Evolutionary conservation across 1,284 basidiomycete species (phyloP).

Genomic region (Trametes sp.): DNA sequence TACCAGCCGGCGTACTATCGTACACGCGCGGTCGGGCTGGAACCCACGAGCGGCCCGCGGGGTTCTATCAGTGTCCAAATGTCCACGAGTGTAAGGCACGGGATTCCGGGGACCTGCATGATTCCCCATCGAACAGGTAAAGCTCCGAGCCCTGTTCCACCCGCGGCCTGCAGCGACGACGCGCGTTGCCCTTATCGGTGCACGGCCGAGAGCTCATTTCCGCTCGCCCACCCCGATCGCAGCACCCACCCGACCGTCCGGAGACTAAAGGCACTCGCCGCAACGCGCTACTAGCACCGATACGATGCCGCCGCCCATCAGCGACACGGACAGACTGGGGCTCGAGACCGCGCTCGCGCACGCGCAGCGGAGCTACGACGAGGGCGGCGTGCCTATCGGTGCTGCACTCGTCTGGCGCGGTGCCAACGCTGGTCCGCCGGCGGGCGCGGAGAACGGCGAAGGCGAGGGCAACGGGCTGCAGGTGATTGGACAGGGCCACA

Average conservation of each 20-base stretch:
- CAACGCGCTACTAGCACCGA: constrained; percentile 7
- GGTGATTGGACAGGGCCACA: constrained; percentile 57
- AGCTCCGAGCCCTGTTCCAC: constrained; percentile 9
- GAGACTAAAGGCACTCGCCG: not conserved
- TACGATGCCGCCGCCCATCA: constrained; percentile 2
- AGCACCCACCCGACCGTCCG: not conserved
- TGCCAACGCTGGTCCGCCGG: constrained; percentile 8
- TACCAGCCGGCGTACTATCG: not conserved
- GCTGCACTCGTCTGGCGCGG: constrained; percentile 53
- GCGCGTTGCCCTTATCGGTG: constrained; percentile 1
- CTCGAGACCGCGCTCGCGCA: constrained; percentile 48
- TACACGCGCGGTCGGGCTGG: not conserved
- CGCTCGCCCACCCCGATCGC: not conserved
- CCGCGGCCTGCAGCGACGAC: not conserved
- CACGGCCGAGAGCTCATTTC: constrained; percentile 6
- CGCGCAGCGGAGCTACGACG: constrained; percentile 51
- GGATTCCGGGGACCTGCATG: constrained; percentile 13
- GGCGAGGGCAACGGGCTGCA: constrained; percentile 28
- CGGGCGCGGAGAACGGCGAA: not conserved
- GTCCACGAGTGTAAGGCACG: not conserved
- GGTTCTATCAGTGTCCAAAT: not conserved
- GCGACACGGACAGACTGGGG: constrained; percentile 28
- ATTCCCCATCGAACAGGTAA: constrained; percentile 10
- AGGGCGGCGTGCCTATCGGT: constrained; percentile 69
- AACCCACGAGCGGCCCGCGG: not conserved